Evolutionary conservation across 2,329 filamentous ascomycete species (phyloP).

Genomic region (Alternaria sp.): DNA sequence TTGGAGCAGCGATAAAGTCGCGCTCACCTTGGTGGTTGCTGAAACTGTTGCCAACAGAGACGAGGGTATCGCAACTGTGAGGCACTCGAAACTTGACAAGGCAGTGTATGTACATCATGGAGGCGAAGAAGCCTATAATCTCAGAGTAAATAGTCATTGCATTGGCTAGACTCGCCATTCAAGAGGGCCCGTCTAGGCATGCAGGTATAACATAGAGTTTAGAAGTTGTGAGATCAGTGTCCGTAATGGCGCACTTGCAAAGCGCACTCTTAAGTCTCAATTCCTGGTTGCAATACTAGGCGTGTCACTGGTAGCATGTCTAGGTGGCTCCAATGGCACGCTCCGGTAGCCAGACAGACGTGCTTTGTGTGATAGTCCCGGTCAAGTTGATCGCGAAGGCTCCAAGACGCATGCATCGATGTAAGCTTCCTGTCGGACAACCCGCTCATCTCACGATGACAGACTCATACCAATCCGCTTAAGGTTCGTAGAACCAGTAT

Average conservation of each 20-base stretch:
- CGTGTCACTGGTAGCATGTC: neutral
- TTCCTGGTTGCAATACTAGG: neutral
- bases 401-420: neutral
- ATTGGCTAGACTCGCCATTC: neutral
- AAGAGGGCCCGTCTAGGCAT: neutral
- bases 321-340: neutral
- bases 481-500: neutral
- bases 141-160: neutral
- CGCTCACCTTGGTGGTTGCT: neutral
- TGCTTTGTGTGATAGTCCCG: fast-evolving
- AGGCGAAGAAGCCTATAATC: neutral
- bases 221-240: neutral
- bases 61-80: neutral
- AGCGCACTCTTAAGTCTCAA: neutral
- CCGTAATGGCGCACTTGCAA: neutral
- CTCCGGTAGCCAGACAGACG: fast-evolving
- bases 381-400: neutral
- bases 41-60: neutral
- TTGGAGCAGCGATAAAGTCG: neutral
- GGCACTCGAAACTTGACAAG: neutral
- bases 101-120: neutral
- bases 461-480: neutral
- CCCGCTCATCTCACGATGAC: neutral
- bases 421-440: neutral
- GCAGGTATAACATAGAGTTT: no score